These are phyloP conservation scores for Spathaspora sp. DNA, from an alignment of 1,139 yeast genomes.

Conservation along the genomic window DNA sequence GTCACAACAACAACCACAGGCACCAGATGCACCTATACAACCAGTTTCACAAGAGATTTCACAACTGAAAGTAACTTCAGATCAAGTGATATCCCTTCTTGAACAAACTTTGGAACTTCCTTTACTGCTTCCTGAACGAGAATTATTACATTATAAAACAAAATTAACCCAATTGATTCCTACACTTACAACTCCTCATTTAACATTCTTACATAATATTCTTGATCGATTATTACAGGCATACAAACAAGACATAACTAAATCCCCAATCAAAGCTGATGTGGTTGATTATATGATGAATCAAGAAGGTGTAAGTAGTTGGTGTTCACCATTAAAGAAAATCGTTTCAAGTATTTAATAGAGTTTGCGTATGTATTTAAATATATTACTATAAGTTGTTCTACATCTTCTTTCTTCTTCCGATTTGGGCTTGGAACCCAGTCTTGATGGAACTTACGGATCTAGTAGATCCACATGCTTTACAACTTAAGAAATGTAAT, in stretches of 20 bases:
- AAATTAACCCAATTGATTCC: constrained; percentile 23
- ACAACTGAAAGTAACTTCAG: neutral
- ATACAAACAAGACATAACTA: constrained; percentile 6
- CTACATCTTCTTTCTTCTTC: constrained; percentile 63
- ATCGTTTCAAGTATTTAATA: constrained; percentile 23
- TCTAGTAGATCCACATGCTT: constrained; percentile 96
- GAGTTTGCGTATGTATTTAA: neutral
- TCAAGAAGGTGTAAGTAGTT: constrained; percentile 51
- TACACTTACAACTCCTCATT: constrained; percentile 17
- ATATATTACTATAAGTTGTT: neutral
- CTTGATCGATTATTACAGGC: constrained; percentile 9
- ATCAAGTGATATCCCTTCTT: constrained; percentile 9
- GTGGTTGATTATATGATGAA: constrained; percentile 48
- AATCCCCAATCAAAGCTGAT: constrained; percentile 19
- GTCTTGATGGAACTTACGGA: constrained; percentile 97
- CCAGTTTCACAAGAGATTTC: too few relatives aligned
- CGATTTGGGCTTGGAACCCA: constrained; percentile 98
- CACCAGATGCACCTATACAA: too few relatives aligned
- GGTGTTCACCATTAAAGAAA: constrained; percentile 59
- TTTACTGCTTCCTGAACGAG: constrained; percentile 30
- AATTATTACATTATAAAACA: constrained; percentile 34
- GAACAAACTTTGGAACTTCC: constrained; percentile 17
- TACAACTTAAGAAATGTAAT: constrained; percentile 95
- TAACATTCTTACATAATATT: constrained; percentile 18
- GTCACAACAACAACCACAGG: neutral